Conservation (phyloP, 192 early-diverging fungal species). For the Rhizoclosmatium sp. region DNA sequence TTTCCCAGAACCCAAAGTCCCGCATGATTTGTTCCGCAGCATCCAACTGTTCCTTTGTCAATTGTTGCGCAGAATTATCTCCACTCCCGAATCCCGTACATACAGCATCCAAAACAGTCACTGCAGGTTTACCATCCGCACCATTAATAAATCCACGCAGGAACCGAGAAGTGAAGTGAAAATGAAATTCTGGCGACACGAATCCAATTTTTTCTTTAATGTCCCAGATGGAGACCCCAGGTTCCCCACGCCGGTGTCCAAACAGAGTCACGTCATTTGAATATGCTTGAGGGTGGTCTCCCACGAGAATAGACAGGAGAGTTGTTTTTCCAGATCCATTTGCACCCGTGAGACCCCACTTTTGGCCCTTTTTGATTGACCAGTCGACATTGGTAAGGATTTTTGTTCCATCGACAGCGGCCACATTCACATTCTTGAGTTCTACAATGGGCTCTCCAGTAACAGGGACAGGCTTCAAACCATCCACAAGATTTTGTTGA, state of each 20-base stretch:
- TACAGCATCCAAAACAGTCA: slow-evolving; percentile 49
- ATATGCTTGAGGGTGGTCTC: slow-evolving; percentile 69
- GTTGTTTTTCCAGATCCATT: slow-evolving; percentile 67
- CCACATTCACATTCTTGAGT: slow-evolving; percentile 55
- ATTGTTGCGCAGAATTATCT: slow-evolving; percentile 22
- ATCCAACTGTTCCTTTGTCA: slow-evolving; percentile 12
- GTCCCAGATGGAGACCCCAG: slow-evolving; percentile 67
- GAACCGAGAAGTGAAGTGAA: slow-evolving; percentile 54
- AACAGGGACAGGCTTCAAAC: not conserved
- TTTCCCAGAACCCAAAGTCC: slow-evolving; percentile 20
- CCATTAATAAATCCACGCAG: slow-evolving; percentile 18
- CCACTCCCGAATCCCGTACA: slow-evolving; percentile 55
- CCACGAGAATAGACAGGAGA: slow-evolving; percentile 59
- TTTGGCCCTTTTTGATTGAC: slow-evolving; percentile 55
- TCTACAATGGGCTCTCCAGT: slow-evolving; percentile 36
- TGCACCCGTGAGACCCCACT: slow-evolving; percentile 59
- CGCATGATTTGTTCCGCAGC: slow-evolving; percentile 8
- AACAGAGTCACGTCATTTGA: slow-evolving; percentile 62
- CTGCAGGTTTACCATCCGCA: slow-evolving; percentile 15
- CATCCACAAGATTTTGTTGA: not conserved
- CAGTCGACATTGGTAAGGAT: slow-evolving; percentile 57
- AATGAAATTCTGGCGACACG: slow-evolving; percentile 62
- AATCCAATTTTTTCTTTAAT: slow-evolving; percentile 59
- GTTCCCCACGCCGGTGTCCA: slow-evolving; percentile 54
- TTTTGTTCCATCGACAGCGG: slow-evolving; percentile 45